These are phyloP conservation scores for Arthrobotrys iridis DNA, from an alignment of 2,329 filamentous ascomycete genomes.

Conservation along the genomic window DNA sequence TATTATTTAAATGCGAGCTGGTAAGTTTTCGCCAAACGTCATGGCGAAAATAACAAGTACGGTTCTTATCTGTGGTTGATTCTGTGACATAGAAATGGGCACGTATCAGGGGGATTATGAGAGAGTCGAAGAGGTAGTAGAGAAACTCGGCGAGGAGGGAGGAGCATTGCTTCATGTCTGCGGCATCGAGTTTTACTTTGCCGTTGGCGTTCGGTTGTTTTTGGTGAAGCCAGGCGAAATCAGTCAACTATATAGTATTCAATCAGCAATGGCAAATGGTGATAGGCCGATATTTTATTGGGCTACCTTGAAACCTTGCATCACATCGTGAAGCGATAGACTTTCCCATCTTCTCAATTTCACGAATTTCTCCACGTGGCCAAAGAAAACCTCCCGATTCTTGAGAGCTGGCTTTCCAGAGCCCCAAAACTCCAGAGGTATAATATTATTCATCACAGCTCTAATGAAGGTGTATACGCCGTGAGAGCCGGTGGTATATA, in stretches of 20 bases:
- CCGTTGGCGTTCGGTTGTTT: constrained; percentile 55
- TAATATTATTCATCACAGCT: constrained; percentile 75
- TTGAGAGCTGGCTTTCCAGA: constrained; percentile 65
- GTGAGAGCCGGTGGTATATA: constrained; percentile 22
- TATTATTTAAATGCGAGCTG: constrained; percentile 73
- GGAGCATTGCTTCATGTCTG: constrained; percentile 77
- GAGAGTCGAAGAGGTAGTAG: constrained; percentile 92
- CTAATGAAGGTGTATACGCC: constrained; percentile 75
- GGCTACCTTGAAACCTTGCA: constrained; percentile 77
- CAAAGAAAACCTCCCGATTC: constrained; percentile 73
- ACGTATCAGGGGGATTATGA: constrained; percentile 85
- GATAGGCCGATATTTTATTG: constrained; percentile 10
- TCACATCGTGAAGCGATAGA: constrained; percentile 79
- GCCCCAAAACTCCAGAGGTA: constrained; percentile 82
- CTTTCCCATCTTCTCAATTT: constrained; percentile 81
- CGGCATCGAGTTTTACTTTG: constrained; percentile 71
- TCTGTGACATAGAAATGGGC: constrained; percentile 96
- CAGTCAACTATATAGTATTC: constrained; percentile 67
- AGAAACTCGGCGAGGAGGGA: constrained; percentile 86
- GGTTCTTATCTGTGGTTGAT: constrained; percentile 79
- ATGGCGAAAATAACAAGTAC: constrained; percentile 91
- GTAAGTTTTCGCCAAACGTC: constrained; percentile 85
- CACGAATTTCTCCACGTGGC: constrained; percentile 80
- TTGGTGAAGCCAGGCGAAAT: constrained; percentile 77
- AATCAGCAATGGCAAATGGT: constrained; percentile 22